Conservation (phyloP, 1,284 basidiomycete species). For the Peniophora sp. region DNA sequence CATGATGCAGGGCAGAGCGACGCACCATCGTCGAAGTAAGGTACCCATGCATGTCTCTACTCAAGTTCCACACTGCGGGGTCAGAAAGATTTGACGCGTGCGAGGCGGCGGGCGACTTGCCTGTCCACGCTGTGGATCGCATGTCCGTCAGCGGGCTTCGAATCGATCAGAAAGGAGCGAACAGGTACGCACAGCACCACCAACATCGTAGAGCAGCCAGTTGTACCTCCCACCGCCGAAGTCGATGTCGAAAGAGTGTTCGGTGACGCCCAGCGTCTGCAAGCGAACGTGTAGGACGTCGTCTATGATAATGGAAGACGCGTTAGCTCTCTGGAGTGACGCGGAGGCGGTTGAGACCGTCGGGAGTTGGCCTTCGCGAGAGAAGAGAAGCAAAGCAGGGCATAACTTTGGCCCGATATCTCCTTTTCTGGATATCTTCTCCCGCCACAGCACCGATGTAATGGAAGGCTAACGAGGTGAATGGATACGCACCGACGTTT, state of each 20-base stretch:
- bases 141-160: not conserved
- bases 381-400: too few relatives aligned
- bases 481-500: conserved; percentile 43
- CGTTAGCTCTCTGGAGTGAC: not conserved
- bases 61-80: conserved; percentile 5
- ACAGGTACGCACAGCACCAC: conserved; percentile 54
- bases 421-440: too few relatives aligned
- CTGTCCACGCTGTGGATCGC: conserved; percentile 39
- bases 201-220: conserved; percentile 75
- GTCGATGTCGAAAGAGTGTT: conserved; percentile 63
- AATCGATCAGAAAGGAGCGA: not conserved
- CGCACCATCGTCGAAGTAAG: conserved; percentile 76
- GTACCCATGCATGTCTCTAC: conserved; percentile 71
- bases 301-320: conserved; percentile 25
- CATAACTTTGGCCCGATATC: too few relatives aligned
- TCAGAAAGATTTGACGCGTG: too few relatives aligned
- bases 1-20: conserved; percentile 13
- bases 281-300: conserved; percentile 72
- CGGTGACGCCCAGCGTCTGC: conserved; percentile 71
- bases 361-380: too few relatives aligned
- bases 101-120: conserved; percentile 19
- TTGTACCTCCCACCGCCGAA: conserved; percentile 54
- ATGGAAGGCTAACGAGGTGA: not conserved
- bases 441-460: too few relatives aligned
- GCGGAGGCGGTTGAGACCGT: not conserved